Evolutionary conservation across 164 flowering plant species (phyloP), one percentile per base, ranked within the genome.

Genomic region (Tinospora cordifolia): DNA sequence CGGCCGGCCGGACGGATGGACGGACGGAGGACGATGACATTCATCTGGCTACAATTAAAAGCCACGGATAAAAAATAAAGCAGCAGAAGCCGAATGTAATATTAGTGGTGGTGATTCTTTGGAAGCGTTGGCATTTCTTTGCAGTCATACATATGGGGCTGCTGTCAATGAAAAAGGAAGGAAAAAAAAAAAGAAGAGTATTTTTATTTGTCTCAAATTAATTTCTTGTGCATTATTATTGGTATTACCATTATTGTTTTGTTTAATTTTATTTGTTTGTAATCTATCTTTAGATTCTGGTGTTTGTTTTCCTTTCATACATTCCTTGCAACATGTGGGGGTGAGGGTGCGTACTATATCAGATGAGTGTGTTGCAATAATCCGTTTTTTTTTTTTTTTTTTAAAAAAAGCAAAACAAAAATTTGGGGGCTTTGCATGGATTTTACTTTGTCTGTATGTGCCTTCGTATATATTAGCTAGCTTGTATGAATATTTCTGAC

Each of bases 271-370:
- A 24, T 26, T 60, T 17, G 36, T 30, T 60, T 60, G 19, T 60
- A 60, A 60, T 60, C 36, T 60, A 60, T 44, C 47, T 54, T 54
- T 54, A 19, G 9, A 54, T 54, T 54, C 60, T 19, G 24, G 9
- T 54, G 10, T 54, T 19, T 54, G 60, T 22, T 54, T 54, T 54
- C 60, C n/a, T 54, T 54, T 54, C 60, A 54, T 54, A 54, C n/a
- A 54, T 51, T n/a, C n/a, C 58, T 51, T 17, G 58, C 58, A 17
- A n/a, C 3, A 51, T 51, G 15, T 15, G 58, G 15, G n/a, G 22
- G 17, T 51, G 6, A 2, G n/a, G 22, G 17, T 51, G 6, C 36
- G 36, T 30, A 30, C 36, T 30, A 30, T 30, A 30, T 30, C 36
- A 30, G 36, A 30, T 30, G 36, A 30, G 36, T 30, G 36, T 30